Conservation (phyloP, 306 rosid species). For the Rosa rugosa region DNA sequence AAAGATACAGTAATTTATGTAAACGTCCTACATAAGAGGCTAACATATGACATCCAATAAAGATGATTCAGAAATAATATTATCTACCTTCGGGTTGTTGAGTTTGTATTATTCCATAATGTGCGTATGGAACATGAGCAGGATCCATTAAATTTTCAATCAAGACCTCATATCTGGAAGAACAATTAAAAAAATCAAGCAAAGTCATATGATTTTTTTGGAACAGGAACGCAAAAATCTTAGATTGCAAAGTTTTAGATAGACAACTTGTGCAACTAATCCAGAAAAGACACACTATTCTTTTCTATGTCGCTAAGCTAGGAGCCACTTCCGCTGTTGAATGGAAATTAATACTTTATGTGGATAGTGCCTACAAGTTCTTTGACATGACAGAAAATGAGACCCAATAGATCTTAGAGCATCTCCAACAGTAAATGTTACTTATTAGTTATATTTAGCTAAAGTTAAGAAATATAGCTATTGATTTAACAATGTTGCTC, state of each 20-base stretch:
- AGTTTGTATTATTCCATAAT: conserved; percentile 55
- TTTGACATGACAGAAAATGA: too few relatives aligned
- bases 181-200: background rate
- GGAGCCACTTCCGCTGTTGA: too few relatives aligned
- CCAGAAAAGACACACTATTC: too few relatives aligned
- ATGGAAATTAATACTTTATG: too few relatives aligned
- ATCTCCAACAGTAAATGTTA: too few relatives aligned
- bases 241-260: background rate
- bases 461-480: too few relatives aligned
- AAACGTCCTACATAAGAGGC: conserved; percentile 17
- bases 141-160: conserved; percentile 91
- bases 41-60: conserved; percentile 9
- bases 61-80: conserved; percentile 18
- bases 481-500: too few relatives aligned
- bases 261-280: too few relatives aligned
- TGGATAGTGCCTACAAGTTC: too few relatives aligned
- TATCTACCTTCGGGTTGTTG: conserved; percentile 46
- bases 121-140: conserved; percentile 84
- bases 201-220: background rate
- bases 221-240: background rate
- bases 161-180: conserved; percentile 82
- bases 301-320: too few relatives aligned
- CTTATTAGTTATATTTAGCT: too few relatives aligned
- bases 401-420: too few relatives aligned
- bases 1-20: conserved; percentile 17